phyloP scores from a whole-genome alignment of 345 rosid genomes.

The Rhodamnia rubescens region DNA sequence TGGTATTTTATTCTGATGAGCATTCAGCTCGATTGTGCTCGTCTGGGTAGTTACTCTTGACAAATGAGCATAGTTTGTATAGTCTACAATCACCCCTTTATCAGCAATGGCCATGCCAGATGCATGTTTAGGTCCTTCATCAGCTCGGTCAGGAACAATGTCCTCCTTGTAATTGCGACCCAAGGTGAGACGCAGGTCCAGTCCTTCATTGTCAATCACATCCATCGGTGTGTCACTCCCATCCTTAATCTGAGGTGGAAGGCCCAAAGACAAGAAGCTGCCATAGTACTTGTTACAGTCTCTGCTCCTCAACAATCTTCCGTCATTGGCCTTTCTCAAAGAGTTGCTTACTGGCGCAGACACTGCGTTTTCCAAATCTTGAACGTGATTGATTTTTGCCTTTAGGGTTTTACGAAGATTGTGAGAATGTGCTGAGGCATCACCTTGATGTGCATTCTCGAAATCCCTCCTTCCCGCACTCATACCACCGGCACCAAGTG shows the following conservation, averaged over 20 bases:
- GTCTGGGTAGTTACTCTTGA: neutral
- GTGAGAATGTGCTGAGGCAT: neutral
- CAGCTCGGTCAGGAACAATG: constrained; percentile 15
- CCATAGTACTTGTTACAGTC: neutral
- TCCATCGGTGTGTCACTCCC: neutral
- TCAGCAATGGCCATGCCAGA: constrained; percentile 1
- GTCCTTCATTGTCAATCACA: neutral
- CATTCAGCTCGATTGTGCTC: neutral
- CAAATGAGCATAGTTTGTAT: constrained; percentile 7
- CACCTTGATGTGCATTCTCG: neutral
- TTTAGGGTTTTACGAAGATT: constrained; percentile 24
- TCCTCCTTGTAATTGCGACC: constrained; percentile 1
- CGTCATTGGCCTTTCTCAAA: constrained; percentile 10
- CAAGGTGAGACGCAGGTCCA: neutral
- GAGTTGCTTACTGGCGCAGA: constrained; percentile 8
- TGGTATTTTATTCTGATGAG: neutral
- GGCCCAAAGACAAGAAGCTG: neutral
- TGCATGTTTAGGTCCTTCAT: constrained; percentile 15
- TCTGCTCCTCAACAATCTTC: constrained; percentile 1
- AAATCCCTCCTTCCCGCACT: constrained; percentile 13
- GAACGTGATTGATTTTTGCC: constrained; percentile 25
- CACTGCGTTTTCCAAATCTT: constrained; percentile 10
- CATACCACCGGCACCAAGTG: constrained; percentile 16
- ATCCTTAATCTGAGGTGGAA: neutral
- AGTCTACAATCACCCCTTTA: neutral